A percentile compares a stretch with the other conserved stretches of the same genome.
Conservation (phyloP, 2,329 filamentous ascomycete species). For the Triangularia setosa region DNA sequence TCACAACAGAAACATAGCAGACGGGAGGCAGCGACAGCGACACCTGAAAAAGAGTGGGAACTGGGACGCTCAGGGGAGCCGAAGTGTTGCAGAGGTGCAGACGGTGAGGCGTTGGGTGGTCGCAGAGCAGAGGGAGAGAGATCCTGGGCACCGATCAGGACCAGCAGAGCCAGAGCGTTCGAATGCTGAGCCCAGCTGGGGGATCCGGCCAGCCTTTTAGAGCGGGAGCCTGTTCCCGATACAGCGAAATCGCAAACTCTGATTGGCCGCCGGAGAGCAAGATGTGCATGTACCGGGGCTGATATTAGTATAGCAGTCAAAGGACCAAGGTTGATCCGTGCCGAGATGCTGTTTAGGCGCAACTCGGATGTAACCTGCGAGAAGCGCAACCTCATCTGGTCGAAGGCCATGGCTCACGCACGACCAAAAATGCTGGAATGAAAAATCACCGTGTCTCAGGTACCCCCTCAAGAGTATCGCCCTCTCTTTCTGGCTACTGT, state of each 20-base stretch:
- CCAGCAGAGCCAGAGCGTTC: conserved; percentile 1
- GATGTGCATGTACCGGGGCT: neutral
- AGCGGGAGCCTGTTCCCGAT: neutral
- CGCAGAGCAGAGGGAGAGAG: conserved; percentile 10
- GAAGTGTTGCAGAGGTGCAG: conserved; percentile 19
- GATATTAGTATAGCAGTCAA: neutral
- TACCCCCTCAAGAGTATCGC: neutral
- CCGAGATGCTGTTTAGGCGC: conserved; percentile 1
- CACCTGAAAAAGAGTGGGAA: neutral
- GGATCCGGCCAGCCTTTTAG: neutral
- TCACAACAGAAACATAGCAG: neutral
- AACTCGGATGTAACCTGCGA: conserved; percentile 5
- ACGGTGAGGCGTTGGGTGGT: conserved; percentile 17
- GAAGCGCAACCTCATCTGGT: neutral
- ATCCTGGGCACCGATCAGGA: conserved; percentile 22
- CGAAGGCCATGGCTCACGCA: neutral
- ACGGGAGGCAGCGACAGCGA: neutral
- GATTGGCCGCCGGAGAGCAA: neutral
- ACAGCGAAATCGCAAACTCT: neutral
- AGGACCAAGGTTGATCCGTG: neutral
- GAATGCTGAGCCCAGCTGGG: neutral
- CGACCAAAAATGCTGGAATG: neutral
- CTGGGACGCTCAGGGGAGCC: conserved; percentile 11
- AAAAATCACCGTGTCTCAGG: neutral
- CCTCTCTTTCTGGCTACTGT: neutral